phyloP scores from a whole-genome alignment of 2,329 filamentous ascomycete genomes.

The Verticillium albo-atrum region DNA sequence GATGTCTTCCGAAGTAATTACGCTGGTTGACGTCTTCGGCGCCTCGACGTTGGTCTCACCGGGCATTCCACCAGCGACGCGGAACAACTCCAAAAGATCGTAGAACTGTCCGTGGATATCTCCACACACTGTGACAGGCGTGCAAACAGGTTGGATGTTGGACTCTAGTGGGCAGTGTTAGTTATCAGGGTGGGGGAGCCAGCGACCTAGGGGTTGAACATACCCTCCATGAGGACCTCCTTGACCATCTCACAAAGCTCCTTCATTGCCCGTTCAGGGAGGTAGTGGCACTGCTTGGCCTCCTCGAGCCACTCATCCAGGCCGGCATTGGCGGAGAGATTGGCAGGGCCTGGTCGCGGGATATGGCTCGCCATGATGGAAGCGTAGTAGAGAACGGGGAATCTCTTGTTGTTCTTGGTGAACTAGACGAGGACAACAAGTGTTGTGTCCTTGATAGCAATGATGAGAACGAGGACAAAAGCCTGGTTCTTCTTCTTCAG shows the following conservation, averaged over 20 bases:
- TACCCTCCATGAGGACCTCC: slow-evolving; percentile 97
- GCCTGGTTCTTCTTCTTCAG: background rate
- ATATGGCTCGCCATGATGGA: slow-evolving; percentile 44
- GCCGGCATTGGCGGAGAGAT: slow-evolving; percentile 75
- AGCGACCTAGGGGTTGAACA: no score
- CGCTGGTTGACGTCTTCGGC: slow-evolving; percentile 63
- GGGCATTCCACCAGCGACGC: slow-evolving; percentile 94
- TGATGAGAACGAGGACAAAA: background rate
- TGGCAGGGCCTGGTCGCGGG: slow-evolving; percentile 87
- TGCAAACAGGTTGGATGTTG: slow-evolving; percentile 96
- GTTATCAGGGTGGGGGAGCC: no score
- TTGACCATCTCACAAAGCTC: slow-evolving; percentile 98
- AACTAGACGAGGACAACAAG: background rate
- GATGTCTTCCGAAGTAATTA: slow-evolving; percentile 87
- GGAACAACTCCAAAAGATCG: slow-evolving; percentile 93
- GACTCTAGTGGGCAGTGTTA: no score
- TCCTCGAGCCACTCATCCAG: slow-evolving; percentile 96
- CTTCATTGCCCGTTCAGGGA: slow-evolving; percentile 97
- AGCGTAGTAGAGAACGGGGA: background rate
- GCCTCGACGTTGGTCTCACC: slow-evolving; percentile 69
- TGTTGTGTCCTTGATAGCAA: background rate
- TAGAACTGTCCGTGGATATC: slow-evolving; percentile 99
- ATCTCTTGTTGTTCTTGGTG: background rate
- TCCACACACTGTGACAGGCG: slow-evolving; percentile 93
- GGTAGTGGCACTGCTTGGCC: slow-evolving; percentile 94